Evolutionary conservation across 345 rosid species (phyloP).

Genomic region (Rhodamnia argentea): DNA sequence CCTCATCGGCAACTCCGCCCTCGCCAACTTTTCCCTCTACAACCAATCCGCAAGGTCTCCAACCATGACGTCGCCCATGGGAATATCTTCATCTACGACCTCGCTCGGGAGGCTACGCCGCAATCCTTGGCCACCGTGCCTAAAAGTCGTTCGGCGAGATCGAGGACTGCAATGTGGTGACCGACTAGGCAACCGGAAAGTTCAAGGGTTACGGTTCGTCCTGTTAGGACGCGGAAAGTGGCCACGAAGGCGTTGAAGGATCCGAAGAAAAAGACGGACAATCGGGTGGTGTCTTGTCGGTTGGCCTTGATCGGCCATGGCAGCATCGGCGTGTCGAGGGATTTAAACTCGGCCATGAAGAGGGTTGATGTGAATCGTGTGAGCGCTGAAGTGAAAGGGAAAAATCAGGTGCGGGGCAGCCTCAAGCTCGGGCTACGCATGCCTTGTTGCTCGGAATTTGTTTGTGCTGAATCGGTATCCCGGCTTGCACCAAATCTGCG

Average conservation of each 20-base stretch:
- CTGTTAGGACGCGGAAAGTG: slow-evolving; percentile 4
- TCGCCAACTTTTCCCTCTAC: slow-evolving; percentile 30
- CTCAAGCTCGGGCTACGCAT: not conserved
- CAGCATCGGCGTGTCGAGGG: slow-evolving; percentile 16
- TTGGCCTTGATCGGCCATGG: slow-evolving; percentile 31
- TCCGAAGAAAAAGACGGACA: slow-evolving; percentile 30
- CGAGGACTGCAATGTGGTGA: slow-evolving; percentile 28
- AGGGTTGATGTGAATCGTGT: slow-evolving; percentile 13
- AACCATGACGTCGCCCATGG: slow-evolving; percentile 55
- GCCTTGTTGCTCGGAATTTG: slow-evolving; percentile 24
- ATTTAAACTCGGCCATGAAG: slow-evolving; percentile 17
- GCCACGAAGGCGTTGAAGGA: slow-evolving; percentile 11
- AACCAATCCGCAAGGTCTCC: slow-evolving; percentile 38
- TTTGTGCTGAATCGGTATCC: slow-evolving; percentile 19
- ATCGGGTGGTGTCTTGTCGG: slow-evolving; percentile 57
- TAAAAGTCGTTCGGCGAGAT: slow-evolving; percentile 53
- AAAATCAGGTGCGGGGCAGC: slow-evolving; percentile 5
- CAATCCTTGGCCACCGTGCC: slow-evolving; percentile 31
- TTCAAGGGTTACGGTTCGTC: slow-evolving; percentile 11
- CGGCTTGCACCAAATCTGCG: slow-evolving; percentile 27
- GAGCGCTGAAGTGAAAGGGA: slow-evolving; percentile 13
- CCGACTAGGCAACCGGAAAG: slow-evolving; percentile 5
- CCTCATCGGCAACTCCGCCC: slow-evolving; percentile 34
- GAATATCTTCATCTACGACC: slow-evolving; percentile 72
- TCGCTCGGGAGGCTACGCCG: slow-evolving; percentile 66